A percentile compares a stretch with the other conserved stretches of the same genome.
Conservation (phyloP, 2,329 filamentous ascomycete genomes). For the Phyllosticta capitalensis region DNA sequence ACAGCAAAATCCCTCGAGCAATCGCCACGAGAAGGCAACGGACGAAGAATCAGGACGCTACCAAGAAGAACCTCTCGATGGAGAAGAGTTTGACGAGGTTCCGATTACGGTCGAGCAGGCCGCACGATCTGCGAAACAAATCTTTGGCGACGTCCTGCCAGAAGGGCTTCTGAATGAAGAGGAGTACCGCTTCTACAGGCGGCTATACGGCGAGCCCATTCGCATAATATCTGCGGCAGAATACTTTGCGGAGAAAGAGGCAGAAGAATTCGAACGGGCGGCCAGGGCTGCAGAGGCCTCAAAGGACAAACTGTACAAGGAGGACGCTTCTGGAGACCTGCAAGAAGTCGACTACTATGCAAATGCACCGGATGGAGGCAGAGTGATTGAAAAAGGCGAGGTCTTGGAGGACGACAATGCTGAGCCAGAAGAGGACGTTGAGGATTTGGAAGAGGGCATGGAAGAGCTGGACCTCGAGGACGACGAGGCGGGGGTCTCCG, state of each 20-base stretch:
- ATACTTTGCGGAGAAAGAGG: constrained; percentile 16
- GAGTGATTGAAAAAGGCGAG: constrained; percentile 26
- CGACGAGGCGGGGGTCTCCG: constrained; percentile 19
- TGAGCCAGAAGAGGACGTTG: constrained; percentile 24
- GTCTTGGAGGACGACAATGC: constrained; percentile 27
- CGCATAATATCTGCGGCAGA: constrained; percentile 52
- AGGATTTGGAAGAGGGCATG: constrained; percentile 19
- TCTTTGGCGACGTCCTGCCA: constrained; percentile 69
- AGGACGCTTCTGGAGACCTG: constrained; percentile 47
- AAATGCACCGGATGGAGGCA: constrained; percentile 21
- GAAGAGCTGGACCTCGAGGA: constrained; percentile 21
- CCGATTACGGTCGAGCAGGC: constrained; percentile 47
- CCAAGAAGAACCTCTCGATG: neutral
- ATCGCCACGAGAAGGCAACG: neutral
- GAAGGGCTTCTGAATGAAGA: constrained; percentile 57
- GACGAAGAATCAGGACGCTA: neutral
- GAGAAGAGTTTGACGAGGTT: neutral
- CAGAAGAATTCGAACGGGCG: constrained; percentile 35
- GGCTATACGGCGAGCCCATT: constrained; percentile 66
- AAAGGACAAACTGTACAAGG: constrained; percentile 39
- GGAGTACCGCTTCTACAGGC: constrained; percentile 67
- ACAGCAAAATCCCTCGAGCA: neutral
- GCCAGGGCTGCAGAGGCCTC: constrained; percentile 32
- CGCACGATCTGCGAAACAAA: constrained; percentile 62
- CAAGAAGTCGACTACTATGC: constrained; percentile 50